Conservation (phyloP, 345 rosid genomes). For the Ceriops decandra region DNA sequence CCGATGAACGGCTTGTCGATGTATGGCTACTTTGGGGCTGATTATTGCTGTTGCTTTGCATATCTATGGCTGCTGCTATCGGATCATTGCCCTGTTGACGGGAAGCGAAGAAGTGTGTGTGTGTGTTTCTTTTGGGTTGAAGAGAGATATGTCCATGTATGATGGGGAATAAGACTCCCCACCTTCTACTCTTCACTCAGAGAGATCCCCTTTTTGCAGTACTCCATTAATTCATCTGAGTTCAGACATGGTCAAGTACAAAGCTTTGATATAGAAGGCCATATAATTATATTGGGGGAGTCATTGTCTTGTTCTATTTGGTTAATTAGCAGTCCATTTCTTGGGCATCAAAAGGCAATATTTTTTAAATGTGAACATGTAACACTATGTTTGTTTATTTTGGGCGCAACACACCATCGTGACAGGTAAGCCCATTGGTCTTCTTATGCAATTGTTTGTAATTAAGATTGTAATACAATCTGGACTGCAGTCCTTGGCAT, state of each 20-base stretch:
- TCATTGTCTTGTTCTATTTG: constrained; percentile 20
- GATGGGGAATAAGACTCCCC: constrained; percentile 14
- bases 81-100: constrained; percentile 27
- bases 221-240: constrained; percentile 28
- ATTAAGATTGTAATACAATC: not conserved
- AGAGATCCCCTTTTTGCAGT: constrained; percentile 17
- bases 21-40: constrained; percentile 42
- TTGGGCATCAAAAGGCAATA: not conserved
- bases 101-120: constrained; percentile 17
- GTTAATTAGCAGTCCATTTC: constrained; percentile 6
- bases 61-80: constrained; percentile 28
- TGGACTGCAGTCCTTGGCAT: not conserved
- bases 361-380: not conserved
- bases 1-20: constrained; percentile 49
- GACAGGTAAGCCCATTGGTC: constrained; percentile 2
- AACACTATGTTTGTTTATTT: too few species aligned
- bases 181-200: constrained; percentile 35
- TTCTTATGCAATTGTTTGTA: constrained; percentile 1
- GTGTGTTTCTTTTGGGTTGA: constrained; percentile 22
- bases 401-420: not conserved
- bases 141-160: constrained; percentile 37
- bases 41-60: constrained; percentile 27
- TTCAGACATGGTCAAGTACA: constrained; percentile 31
- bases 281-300: constrained; percentile 19
- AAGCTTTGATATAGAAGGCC: constrained; percentile 17